A percentile compares a stretch with the other conserved stretches of the same genome.
phyloP scores from a whole-genome alignment of 768 basidiomycete genomes.

The Pisolithus marmoratus region DNA sequence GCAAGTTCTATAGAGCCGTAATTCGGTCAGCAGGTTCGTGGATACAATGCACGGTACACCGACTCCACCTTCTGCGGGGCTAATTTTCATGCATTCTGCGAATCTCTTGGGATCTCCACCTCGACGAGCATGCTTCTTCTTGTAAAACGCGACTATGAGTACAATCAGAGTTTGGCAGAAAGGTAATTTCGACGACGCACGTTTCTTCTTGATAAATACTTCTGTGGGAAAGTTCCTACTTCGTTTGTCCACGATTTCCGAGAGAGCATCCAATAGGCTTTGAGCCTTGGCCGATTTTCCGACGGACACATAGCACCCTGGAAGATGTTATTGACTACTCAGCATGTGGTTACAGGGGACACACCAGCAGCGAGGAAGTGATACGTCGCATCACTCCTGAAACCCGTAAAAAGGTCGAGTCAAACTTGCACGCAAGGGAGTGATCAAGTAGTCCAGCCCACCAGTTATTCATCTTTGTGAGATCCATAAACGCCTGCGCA shows the following conservation, averaged over 20 bases:
- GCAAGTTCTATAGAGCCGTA: slow-evolving; percentile 46
- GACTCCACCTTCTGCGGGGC: slow-evolving; percentile 57
- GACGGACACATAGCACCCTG: slow-evolving; percentile 59
- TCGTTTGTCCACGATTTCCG: slow-evolving; percentile 51
- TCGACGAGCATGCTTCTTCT: slow-evolving; percentile 54
- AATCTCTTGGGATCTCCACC: slow-evolving; percentile 50
- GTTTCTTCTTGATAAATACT: slow-evolving; percentile 69
- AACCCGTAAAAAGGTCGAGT: slow-evolving; percentile 14
- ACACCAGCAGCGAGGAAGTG: slow-evolving; percentile 67
- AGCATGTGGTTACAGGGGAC: slow-evolving; percentile 5
- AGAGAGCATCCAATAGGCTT: slow-evolving; percentile 55
- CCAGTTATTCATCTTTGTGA: slow-evolving; percentile 71
- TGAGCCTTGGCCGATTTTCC: slow-evolving; percentile 54
- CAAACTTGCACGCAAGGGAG: not conserved
- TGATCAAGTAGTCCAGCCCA: slow-evolving; percentile 18
- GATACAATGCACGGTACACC: not conserved
- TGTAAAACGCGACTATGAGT: slow-evolving; percentile 63
- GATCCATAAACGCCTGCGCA: slow-evolving; percentile 56
- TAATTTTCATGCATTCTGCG: slow-evolving; percentile 55
- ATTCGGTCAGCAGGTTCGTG: not conserved
- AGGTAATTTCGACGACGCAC: slow-evolving; percentile 34
- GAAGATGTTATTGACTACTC: not conserved
- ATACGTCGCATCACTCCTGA: slow-evolving; percentile 75
- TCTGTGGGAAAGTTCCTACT: slow-evolving; percentile 74
- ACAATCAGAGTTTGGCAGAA: not conserved